Evolutionary conservation across 257 asterid species (phyloP).

Genomic region (Salvia rosmarinus): DNA sequence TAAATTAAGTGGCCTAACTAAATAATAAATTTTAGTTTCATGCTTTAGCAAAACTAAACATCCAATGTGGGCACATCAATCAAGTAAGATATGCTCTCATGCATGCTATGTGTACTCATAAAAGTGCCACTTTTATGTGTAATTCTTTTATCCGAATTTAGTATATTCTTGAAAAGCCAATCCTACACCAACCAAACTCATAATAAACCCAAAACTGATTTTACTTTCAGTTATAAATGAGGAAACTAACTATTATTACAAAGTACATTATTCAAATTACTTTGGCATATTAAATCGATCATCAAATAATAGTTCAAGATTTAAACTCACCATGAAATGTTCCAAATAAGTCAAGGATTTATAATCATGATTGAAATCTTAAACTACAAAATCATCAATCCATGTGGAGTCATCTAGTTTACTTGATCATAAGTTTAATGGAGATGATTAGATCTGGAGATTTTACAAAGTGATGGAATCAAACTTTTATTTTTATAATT

Average conservation of each 20-base stretch:
- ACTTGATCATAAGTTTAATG: neutral
- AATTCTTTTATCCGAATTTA: slow-evolving; percentile 8
- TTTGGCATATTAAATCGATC: too few relatives aligned
- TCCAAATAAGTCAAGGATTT: neutral
- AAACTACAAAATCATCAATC: too few relatives aligned
- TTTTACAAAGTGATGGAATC: neutral
- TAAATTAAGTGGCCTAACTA: neutral
- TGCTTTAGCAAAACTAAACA: slow-evolving; percentile 9
- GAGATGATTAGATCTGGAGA: neutral
- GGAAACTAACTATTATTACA: neutral
- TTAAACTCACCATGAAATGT: neutral
- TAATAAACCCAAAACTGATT: slow-evolving; percentile 9
- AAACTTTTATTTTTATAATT: neutral
- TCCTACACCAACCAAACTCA: slow-evolving; percentile 15
- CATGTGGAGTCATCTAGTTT: too few relatives aligned
- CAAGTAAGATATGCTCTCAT: slow-evolving; percentile 12
- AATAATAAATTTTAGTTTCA: neutral
- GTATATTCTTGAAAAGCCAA: neutral
- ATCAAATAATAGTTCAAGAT: too few relatives aligned
- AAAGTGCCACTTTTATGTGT: neutral
- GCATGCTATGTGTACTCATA: neutral
- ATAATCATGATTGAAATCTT: too few relatives aligned
- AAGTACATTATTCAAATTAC: neutral
- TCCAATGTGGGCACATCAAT: slow-evolving; percentile 17
- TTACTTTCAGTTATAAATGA: neutral